Percentiles rank a stretch among this genome's conserved stretches.
These are phyloP conservation scores for Sarocladium brachiariae DNA, from an alignment of 2,329 filamentous ascomycete species.

Conservation along the genomic window DNA sequence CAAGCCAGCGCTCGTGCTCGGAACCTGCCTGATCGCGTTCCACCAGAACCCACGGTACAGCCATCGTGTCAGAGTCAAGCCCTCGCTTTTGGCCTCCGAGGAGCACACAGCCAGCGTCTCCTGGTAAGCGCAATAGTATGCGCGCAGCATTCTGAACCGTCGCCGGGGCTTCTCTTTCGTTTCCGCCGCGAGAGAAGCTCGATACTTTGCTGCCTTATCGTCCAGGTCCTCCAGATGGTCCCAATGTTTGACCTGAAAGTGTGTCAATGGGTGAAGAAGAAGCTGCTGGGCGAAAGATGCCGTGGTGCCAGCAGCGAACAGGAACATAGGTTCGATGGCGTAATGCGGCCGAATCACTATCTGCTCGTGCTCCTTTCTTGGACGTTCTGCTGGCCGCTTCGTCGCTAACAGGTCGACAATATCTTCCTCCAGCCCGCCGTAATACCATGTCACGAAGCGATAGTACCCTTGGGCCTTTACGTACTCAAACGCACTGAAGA, in stretches of 20 bases:
- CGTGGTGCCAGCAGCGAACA: conserved; percentile 60
- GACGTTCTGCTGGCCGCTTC: conserved; percentile 31
- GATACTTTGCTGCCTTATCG: conserved; percentile 44
- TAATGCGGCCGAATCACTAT: conserved; percentile 65
- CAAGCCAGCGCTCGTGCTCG: conserved; percentile 68
- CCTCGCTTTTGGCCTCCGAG: conserved; percentile 48
- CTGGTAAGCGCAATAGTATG: conserved; percentile 66
- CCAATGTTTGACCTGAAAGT: conserved; percentile 68
- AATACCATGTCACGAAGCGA: conserved; percentile 63
- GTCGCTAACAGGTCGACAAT: conserved; percentile 42
- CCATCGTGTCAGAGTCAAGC: conserved; percentile 53
- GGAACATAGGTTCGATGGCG: conserved; percentile 64
- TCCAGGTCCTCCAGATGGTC: conserved; percentile 67
- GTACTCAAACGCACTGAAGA: conserved; percentile 71
- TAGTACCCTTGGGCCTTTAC: conserved; percentile 69
- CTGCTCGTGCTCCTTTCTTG: conserved; percentile 22
- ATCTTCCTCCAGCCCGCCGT: conserved; percentile 50
- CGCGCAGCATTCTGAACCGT: conserved; percentile 48
- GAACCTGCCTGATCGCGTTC: conserved; percentile 66
- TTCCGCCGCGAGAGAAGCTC: conserved; percentile 21
- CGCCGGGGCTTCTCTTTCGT: conserved; percentile 15
- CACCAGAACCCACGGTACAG: conserved; percentile 67
- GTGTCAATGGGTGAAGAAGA: conserved; percentile 63
- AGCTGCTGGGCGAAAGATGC: conserved; percentile 64
- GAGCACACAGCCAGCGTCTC: conserved; percentile 58